phyloP scores from a whole-genome alignment of 768 basidiomycete genomes.

The Macrolepiota fuliginosa region DNA sequence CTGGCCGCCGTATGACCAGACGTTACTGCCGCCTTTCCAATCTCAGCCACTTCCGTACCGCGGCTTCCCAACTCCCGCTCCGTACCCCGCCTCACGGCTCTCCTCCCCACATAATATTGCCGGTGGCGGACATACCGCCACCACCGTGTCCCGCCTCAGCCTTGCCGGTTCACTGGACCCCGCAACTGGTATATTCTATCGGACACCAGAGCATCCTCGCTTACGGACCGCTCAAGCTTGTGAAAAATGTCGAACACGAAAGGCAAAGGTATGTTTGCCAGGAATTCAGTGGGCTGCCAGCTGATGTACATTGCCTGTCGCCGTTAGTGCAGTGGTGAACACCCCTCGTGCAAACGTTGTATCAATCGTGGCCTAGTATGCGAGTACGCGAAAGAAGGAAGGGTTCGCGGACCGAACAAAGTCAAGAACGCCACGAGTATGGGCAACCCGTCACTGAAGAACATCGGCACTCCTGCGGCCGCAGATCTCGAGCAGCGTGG shows the following conservation, averaged over 20 bases:
- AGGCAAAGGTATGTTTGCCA: slow-evolving; percentile 59
- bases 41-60: slow-evolving; percentile 16
- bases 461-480: slow-evolving; percentile 5
- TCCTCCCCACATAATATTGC: slow-evolving; percentile 24
- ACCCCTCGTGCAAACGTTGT: slow-evolving; percentile 69
- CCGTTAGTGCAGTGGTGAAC: slow-evolving; percentile 66
- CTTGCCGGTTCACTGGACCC: slow-evolving; percentile 65
- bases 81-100: slow-evolving; percentile 27
- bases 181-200: slow-evolving; percentile 63
- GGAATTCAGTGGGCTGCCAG: neutral
- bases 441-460: slow-evolving; percentile 10
- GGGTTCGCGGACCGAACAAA: slow-evolving; percentile 62
- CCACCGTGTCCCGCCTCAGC: slow-evolving; percentile 7
- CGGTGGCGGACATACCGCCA: slow-evolving; percentile 11
- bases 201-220: slow-evolving; percentile 59
- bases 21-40: slow-evolving; percentile 14
- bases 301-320: neutral
- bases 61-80: slow-evolving; percentile 20
- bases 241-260: slow-evolving; percentile 69
- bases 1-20: slow-evolving; percentile 27
- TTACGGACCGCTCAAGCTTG: slow-evolving; percentile 73
- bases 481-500: slow-evolving; percentile 14
- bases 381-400: slow-evolving; percentile 66
- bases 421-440: slow-evolving; percentile 32
- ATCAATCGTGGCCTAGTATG: slow-evolving; percentile 53